phyloP scores from a whole-genome alignment of 2,329 filamentous ascomycete species.

The Ambrosiella beaveri region DNA sequence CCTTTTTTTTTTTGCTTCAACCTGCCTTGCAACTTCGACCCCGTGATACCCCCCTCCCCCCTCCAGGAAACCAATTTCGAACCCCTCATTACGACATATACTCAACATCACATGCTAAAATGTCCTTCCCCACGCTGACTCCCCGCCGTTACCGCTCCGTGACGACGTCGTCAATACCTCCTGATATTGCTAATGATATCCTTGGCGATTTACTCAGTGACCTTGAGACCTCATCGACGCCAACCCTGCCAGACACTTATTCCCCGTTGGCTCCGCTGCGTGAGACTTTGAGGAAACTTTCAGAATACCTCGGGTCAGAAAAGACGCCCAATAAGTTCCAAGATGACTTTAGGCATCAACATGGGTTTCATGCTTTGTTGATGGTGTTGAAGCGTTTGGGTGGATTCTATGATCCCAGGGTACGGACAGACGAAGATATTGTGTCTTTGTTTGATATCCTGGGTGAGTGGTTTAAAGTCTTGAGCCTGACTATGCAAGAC shows the following conservation, averaged over 20 bases:
- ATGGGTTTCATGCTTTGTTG: constrained; percentile 61
- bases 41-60: background rate
- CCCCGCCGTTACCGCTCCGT: constrained; percentile 46
- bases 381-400: constrained; percentile 52
- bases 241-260: constrained; percentile 19
- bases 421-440: constrained; percentile 44
- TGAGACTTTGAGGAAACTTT: constrained; percentile 45
- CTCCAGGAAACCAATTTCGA: background rate
- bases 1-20: background rate
- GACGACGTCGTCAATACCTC: constrained; percentile 40
- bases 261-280: constrained; percentile 32
- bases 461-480: constrained; percentile 51
- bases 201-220: constrained; percentile 36
- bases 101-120: background rate
- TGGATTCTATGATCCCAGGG: constrained; percentile 56
- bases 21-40: background rate
- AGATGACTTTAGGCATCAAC: constrained; percentile 67
- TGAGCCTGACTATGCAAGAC: constrained; percentile 57
- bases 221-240: constrained; percentile 24
- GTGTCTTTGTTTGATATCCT: constrained; percentile 50
- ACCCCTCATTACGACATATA: background rate
- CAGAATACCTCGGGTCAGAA: constrained; percentile 39
- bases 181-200: constrained; percentile 42
- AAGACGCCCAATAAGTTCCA: constrained; percentile 36
- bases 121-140: constrained; percentile 18